Base-by-base conservation (phyloP, 2,329 filamentous ascomycete species). In the Aspergillus quadricinctus region DNA sequence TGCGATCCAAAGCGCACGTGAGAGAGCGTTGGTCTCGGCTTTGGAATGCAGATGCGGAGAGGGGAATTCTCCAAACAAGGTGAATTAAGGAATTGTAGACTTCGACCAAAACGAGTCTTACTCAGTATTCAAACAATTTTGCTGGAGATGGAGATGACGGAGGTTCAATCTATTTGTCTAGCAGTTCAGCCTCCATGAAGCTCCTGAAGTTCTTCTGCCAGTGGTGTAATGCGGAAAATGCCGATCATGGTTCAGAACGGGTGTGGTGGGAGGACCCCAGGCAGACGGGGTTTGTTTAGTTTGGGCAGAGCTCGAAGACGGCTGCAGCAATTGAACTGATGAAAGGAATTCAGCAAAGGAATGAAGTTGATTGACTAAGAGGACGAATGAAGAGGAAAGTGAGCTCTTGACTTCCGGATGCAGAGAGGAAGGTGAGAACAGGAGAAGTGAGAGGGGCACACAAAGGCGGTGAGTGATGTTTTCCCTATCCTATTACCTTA, bases 111-210 rank as follows among this genome's bases (percentile, higher is more conserved):
- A 46, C 40, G 40, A 21, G 19, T 19, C 8, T 11, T 43, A 19
- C 3, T 11, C 21, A 9, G n/a, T 43, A 19, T 19, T 11, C 10
- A 9, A 8, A 43, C 8, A 43, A 10, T 5, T 43, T 14, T 23
- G 21, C 23, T 23, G 23, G 10, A 17, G 4, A 46, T 4, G 7
- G 41, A 43, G 23, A 52, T 25, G 21, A 19, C 48, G 45, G 17
- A 43, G 19, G 48, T 52, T 56, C 29, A 23, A 50, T 45, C 17
- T 55, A 53, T 49, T 28, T 29, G 43, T 56, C 37, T 27, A 53
- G 45, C 59, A 53, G 53, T 54, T 64, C 63, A 69, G 57, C 63
- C 65, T 64, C 67, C 68, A 58, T 64, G 63, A 57, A 67, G 67
- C 63, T 64, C 63, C 57, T 64, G 64, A 55, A 61, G 59, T 59